Evolutionary conservation across 345 rosid species (phyloP), one percentile per base, ranked within the genome.

Genomic region (Gossypium raimondii): DNA sequence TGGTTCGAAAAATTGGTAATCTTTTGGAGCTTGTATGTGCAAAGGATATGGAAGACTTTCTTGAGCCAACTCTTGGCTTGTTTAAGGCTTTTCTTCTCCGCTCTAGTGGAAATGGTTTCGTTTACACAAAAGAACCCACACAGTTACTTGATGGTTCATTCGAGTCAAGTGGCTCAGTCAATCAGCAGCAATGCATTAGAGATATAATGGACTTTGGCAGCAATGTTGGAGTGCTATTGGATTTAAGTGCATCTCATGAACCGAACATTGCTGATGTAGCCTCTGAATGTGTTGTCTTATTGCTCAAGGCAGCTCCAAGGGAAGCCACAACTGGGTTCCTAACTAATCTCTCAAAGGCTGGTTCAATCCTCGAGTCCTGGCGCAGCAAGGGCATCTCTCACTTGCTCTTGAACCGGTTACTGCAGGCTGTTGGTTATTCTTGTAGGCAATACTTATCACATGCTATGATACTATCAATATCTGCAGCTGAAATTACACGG

Each of bases 21-120:
- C 91, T 95, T 38, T 73, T 95, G 85, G 99, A 95, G 82, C 85
- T 89, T 70, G 96, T 88, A 45, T 82, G 77, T 69, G 91, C 96
- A n/a, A 95, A 88, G 86, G 96, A 88, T 59, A 93, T 95, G 99
- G 99, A 89, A 82, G 98, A 95, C 85, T 95, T 93, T 81, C 89
- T 95, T 0, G 97, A 95, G 73, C 97, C 99, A 27, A 87, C 94
- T 55, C 93, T 95, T 61, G 88, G 87, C 73, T 84, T 95, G 67
- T 91, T 96, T 73, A 87, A 86, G 77, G 92, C 98, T 55, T 87
- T 95, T 70, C 94, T 95, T 78, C 84, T 86, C 12, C 82, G 84
- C 22, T 90, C 99, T 12, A 80, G 89, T 57, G 85, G 84, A 81
- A 85, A 81, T 78, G 89, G 83, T 72, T 80, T 81, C 61, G 73